Conservation (phyloP, 2,329 filamentous ascomycete species). For the Calonectria henricotiae region DNA sequence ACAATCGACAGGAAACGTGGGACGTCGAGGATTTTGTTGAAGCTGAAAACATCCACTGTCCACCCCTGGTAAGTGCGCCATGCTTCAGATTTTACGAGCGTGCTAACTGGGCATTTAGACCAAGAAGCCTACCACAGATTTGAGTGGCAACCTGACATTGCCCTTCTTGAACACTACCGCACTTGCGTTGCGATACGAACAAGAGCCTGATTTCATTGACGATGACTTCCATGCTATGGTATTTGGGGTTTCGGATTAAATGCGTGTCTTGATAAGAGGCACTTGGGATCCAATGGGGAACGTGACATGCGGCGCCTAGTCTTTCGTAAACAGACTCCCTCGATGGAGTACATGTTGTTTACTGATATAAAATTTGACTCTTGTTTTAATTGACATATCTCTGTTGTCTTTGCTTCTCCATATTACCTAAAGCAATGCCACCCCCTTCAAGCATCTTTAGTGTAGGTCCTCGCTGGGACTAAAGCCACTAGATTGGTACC, state of each 20-base stretch:
- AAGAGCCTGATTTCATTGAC: conserved; percentile 32
- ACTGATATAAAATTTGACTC: too few relatives aligned
- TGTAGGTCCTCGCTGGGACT: neutral
- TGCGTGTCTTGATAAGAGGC: neutral
- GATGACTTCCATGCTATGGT: conserved; percentile 36
- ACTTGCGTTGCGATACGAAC: conserved; percentile 33
- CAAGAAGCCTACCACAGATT: conserved; percentile 41
- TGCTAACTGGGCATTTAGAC: conserved; percentile 8
- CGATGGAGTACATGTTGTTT: too few relatives aligned
- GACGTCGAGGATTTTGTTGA: neutral
- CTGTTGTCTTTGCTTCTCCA: neutral
- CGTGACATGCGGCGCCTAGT: neutral
- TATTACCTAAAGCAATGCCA: neutral
- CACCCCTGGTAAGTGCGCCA: conserved; percentile 36
- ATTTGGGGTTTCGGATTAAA: conserved; percentile 28
- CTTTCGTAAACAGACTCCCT: neutral
- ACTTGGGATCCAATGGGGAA: neutral
- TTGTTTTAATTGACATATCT: too few relatives aligned
- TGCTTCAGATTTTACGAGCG: neutral
- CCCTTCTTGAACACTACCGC: conserved; percentile 43
- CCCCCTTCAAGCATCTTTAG: neutral
- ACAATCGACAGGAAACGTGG: neutral
- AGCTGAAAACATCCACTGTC: conserved; percentile 29
- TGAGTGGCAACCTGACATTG: conserved; percentile 40
- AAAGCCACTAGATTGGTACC: neutral